Evolutionary conservation across 768 basidiomycete genomes (phyloP), one percentile per base, ranked within the genome.

Genomic region (Tubosaeta sp.): DNA sequence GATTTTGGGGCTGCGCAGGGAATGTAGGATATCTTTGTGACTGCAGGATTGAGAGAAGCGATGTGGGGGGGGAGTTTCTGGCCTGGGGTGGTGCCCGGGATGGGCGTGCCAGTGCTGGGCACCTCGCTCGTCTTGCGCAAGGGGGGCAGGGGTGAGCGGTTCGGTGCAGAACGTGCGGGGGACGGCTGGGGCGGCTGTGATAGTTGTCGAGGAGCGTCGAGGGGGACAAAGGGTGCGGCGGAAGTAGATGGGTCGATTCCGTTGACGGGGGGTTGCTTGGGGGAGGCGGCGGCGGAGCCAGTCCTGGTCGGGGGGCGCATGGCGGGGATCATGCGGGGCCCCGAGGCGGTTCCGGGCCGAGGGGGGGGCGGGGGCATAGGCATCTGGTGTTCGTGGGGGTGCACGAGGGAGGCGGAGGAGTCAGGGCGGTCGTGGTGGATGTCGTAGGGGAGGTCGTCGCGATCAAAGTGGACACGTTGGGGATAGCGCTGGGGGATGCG

Each of bases 51-150:
- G 31, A 68, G 64, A 24, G 59, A 54, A 18, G 66, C 66, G 21
- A 68, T 63, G 40, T 69, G 68, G 14, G 66, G 66, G 6, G 68
- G 68, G 0, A 69, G 65, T 29, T 63, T 66, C 52, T 61, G 68
- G n/a, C 59, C 61, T 19, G 61, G 60, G 4, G 67, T 51, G 4
- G 62, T 48, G 11, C 68, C 61, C 2, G 62, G 59, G 35, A 72
- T 59, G 36, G 61, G 51, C 22, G 56, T 27, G 27, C 27, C 31
- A 32, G 31, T 10, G 31, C 8, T 27, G 39, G 57, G 44, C 12
- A 49, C 40, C 11, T 69, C 68, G 4, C 41, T 54, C 4, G 38
- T 38, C 50, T 66, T 68, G 22, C 54, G 63, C 40, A 56, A 44
- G 25, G 56, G 44, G 1, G 58, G 54, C 49, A 60, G 58, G 2